A percentile compares a stretch with the other conserved stretches of the same genome.
phyloP scores from a whole-genome alignment of 805 yeast species.

The Hanseniaspora nectarophila region DNA sequence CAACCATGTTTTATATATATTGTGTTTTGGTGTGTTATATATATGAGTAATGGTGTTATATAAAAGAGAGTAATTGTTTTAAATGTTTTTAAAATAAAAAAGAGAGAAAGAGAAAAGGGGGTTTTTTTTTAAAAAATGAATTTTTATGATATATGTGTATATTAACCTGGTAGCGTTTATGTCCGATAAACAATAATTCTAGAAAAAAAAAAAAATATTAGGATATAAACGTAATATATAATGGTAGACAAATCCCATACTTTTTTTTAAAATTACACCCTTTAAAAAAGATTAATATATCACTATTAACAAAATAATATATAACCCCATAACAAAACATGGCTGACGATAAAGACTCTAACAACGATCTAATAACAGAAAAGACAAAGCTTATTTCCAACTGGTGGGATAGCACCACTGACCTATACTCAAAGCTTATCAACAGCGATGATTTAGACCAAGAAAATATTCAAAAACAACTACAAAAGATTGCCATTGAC shows the following conservation, averaged over 20 bases:
- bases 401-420: constrained; percentile 15
- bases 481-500: constrained; percentile 8
- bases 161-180: neutral
- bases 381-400: constrained; percentile 9
- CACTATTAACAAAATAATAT: too few relatives aligned
- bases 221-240: too few relatives aligned
- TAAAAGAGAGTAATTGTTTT: too few relatives aligned
- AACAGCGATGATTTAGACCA: constrained; percentile 3
- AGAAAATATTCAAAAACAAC: constrained; percentile 1
- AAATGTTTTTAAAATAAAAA: neutral
- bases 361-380: neutral
- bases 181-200: too few relatives aligned
- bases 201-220: too few relatives aligned
- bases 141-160: neutral
- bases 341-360: constrained; percentile 6
- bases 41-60: too few relatives aligned
- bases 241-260: too few relatives aligned
- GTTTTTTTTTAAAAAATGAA: neutral
- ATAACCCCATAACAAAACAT: neutral
- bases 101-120: neutral
- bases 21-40: too few relatives aligned
- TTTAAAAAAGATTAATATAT: too few relatives aligned
- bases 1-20: constrained; percentile 36
- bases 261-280: neutral
- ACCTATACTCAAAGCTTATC: constrained; percentile 5